Evolutionary conservation across 2,329 filamentous ascomycete genomes (phyloP).

Genomic region (Lasiodiplodia gonubiensis): DNA sequence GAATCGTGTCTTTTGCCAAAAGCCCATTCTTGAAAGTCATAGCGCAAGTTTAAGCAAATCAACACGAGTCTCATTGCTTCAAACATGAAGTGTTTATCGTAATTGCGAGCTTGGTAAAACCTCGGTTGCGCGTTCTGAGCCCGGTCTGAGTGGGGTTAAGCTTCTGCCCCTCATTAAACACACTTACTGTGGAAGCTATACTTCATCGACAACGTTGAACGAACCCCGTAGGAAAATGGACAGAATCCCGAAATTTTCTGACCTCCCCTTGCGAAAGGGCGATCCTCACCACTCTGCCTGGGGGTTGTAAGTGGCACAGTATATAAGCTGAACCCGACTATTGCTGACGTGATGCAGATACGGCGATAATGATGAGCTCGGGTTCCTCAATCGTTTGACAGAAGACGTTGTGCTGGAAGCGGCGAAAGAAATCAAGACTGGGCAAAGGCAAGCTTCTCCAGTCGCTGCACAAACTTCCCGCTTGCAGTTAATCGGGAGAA

Average conservation of each 20-base stretch:
- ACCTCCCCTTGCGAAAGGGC: constrained; percentile 54
- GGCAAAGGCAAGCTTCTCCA: constrained; percentile 49
- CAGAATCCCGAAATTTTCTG: constrained; percentile 54
- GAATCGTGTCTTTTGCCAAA: too few relatives aligned
- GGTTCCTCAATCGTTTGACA: constrained; percentile 66
- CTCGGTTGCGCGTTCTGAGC: constrained; percentile 3
- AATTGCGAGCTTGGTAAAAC: background rate
- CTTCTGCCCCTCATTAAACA: background rate
- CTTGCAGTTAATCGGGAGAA: background rate
- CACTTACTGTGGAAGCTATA: background rate
- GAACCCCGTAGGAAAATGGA: constrained; percentile 6
- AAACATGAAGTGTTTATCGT: background rate
- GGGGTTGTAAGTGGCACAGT: constrained; percentile 36
- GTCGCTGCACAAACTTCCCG: constrained; percentile 18
- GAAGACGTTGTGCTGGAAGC: constrained; percentile 59
- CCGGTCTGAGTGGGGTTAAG: constrained; percentile 2
- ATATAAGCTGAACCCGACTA: background rate
- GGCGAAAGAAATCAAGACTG: constrained; percentile 60
- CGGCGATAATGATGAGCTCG: constrained; percentile 63
- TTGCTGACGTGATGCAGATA: constrained; percentile 48
- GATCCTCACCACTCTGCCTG: constrained; percentile 54
- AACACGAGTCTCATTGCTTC: background rate
- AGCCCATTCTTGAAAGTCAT: background rate
- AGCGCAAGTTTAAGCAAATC: background rate
- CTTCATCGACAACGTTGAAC: background rate